Evolutionary conservation across 257 asterid species (phyloP).

Genomic region (Anisodus tanguticus): DNA sequence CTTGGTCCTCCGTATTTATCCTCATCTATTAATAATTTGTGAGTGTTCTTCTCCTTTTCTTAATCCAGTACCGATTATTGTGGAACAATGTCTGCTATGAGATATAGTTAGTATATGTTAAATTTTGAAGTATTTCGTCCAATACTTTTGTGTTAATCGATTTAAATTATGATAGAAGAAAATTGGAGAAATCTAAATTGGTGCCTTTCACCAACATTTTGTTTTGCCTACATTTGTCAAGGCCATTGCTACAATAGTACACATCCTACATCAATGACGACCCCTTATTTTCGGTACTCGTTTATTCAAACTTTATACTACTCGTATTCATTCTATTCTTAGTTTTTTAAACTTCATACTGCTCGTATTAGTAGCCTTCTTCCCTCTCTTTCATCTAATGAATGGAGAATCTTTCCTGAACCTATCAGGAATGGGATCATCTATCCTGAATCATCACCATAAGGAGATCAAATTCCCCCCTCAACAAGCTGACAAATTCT

Average conservation of each 20-base stretch:
- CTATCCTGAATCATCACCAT: too few species aligned
- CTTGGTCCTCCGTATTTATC: background rate
- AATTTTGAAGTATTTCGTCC: background rate
- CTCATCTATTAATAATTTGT: background rate
- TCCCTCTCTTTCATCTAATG: too few species aligned
- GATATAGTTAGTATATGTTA: background rate
- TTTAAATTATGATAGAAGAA: background rate
- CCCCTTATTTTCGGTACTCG: background rate
- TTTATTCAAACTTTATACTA: background rate
- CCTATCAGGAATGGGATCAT: too few species aligned
- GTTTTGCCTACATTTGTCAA: background rate
- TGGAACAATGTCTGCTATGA: background rate
- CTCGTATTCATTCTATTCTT: background rate
- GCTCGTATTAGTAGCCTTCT: too few species aligned
- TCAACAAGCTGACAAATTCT: too few species aligned
- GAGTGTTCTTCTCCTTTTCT: constrained; percentile 3
- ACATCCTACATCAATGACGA: background rate
- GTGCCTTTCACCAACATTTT: background rate
- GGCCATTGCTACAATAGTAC: background rate
- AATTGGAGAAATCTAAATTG: background rate
- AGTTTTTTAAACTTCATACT: background rate
- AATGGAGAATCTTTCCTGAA: too few species aligned
- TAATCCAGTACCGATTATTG: background rate
- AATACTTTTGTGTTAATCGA: background rate
- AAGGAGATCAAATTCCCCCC: too few species aligned